These are phyloP conservation scores for Dioscorea dumetorum DNA, from an alignment of 106 monocot species.

Conservation along the genomic window DNA sequence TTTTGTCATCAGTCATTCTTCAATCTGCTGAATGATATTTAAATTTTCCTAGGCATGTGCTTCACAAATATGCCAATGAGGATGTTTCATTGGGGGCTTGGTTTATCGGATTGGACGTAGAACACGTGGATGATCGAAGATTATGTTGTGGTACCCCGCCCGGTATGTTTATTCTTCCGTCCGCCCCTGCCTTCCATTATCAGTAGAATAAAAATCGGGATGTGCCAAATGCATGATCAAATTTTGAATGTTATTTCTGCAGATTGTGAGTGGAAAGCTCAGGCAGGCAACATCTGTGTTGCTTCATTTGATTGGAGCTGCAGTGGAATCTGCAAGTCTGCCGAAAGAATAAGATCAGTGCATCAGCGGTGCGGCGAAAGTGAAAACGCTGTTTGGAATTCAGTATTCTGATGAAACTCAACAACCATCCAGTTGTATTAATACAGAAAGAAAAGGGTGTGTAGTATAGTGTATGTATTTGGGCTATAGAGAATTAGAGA, in stretches of 20 bases:
- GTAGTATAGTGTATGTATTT: background rate
- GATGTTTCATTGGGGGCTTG: constrained; percentile 50
- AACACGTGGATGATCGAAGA: constrained; percentile 46
- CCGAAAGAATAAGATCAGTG: constrained; percentile 32
- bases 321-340: constrained; percentile 47
- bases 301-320: constrained; percentile 52
- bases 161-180: constrained; percentile 11
- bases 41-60: constrained; percentile 25
- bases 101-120: constrained; percentile 47
- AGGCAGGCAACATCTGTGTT: constrained; percentile 44
- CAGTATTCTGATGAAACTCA: constrained; percentile 16
- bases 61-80: constrained; percentile 57
- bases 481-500: background rate
- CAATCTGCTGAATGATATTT: too few relatives aligned
- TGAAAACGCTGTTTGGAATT: constrained; percentile 32
- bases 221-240: too few relatives aligned
- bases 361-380: constrained; percentile 43
- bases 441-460: too few relatives aligned
- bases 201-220: too few relatives aligned
- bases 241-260: background rate
- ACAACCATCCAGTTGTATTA: background rate
- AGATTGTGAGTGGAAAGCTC: constrained; percentile 57
- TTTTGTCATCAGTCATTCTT: too few relatives aligned
- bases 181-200: too few relatives aligned
- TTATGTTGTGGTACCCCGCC: constrained; percentile 51